Base-by-base conservation (phyloP, 805 yeast genomes). In the Tetrapisispora nanseiensis region DNA sequence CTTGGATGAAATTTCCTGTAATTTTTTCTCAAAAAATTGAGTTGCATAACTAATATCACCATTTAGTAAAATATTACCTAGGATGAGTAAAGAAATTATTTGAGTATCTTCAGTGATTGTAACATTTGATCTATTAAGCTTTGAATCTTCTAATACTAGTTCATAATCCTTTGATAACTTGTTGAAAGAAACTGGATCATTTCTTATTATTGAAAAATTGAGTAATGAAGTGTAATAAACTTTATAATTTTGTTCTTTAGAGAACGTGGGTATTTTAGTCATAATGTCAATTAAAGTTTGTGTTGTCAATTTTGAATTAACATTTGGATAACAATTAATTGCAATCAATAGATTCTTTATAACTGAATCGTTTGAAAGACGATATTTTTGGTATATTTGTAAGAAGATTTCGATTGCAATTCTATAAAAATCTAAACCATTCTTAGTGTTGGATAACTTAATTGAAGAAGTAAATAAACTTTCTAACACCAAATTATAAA, bases 21-120 rank as follows among this genome's bases (percentile, higher is more conserved):
- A 56, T 6, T 80, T 64, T 32, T 69, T 64, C 53, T 81, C 83
- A 51, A 82, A 61, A 43, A 80, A 70, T 44, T 71, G 66, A 1
- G 81, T 69, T 3, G 86, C 79, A 32, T 71, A 50, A 8, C 66
- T 63, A 29, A 69, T 48, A 47, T 78, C 74, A 32, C 71, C 73
- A 34, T 40, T 40, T 18, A 75, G 72, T 40, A 65, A 62, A 11
- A 77, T 67, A 41, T 82, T 62, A 1, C 80, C 68, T 27, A 76
- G 69, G 28, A 81, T 66, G 44, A 78, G 61, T 33, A 65, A 57
- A 1, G 76, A 61, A 52, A 80, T 80, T 26, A 80, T 69, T 27
- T 61, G 57, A 48, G 67, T 72, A 49, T 75, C 27, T 28, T 66
- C 55, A 2, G 54, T 46, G 20, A 51, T 49, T 34, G 71, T 41